A percentile compares a stretch with the other conserved stretches of the same genome.
Conservation (phyloP, 495 filamentous ascomycete species). For the Annulohypoxylon stygium region DNA sequence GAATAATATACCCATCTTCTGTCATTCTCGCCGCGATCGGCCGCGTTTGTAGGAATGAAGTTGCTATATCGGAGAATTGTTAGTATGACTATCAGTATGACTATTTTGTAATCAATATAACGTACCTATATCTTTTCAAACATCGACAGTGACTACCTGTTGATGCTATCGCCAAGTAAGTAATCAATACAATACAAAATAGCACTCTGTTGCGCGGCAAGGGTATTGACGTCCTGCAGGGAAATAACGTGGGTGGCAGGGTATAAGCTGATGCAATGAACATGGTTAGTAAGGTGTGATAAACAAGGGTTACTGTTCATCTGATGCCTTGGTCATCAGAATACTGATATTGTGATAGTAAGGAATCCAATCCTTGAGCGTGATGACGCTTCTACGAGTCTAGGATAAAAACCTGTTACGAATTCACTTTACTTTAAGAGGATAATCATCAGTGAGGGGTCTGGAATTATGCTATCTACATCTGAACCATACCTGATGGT, state of each 20-base stretch:
- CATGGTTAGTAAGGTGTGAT: neutral
- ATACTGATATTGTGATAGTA: neutral
- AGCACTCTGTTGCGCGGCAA: neutral
- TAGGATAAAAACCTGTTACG: neutral
- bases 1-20: neutral
- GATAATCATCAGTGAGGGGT: neutral
- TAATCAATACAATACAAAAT: neutral
- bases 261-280: neutral
- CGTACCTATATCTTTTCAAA: neutral
- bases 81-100: neutral
- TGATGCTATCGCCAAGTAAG: neutral
- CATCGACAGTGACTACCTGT: neutral
- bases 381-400: neutral
- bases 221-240: neutral
- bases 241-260: neutral
- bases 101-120: neutral
- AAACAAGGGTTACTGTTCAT: neutral
- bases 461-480: neutral
- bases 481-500: neutral
- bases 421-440: neutral
- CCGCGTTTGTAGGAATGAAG: neutral
- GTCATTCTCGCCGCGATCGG: neutral
- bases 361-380: neutral
- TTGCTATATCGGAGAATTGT: neutral
- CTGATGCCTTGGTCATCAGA: neutral